Base-by-base conservation (phyloP, 2,329 filamentous ascomycete genomes). In the Cyphellophora europaea region DNA sequence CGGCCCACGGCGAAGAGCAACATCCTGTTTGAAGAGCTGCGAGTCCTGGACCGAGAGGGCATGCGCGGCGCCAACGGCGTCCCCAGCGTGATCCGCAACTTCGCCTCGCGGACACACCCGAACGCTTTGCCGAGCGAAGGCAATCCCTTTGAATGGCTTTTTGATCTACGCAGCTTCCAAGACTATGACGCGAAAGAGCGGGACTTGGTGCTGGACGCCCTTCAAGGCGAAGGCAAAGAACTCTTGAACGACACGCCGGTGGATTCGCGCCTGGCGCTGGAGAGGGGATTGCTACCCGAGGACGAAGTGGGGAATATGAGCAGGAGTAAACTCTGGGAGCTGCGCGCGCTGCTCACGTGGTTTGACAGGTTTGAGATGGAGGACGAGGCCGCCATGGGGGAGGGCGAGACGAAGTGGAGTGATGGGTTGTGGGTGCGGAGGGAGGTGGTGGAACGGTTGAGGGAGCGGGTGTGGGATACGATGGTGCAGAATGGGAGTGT, bases 121-220 rank as follows among this genome's bases (percentile, higher is more conserved):
- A 45, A 18, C 44, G 45, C 14, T 44, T 44, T 32, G 54, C 51
- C 40, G 49, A 49, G 27, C 12, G 42, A 11, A 42, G 50, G 3
- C 49, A 58, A 64, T 25, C 57, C 82, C 1, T 73, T 89, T 50
- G 76, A 81, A 42, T 89, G 84, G 81, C 53, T 94, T 2, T 85
- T 93, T 53, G 59, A 66, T 2, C 67, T 86, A 0, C 65, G 71
- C 0, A 44, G 69, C 38, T 52, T 82, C 63, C 39, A 55, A 49
- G 52, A 59, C 46, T 43, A 73, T 66, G 54, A 82, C 63, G 54
- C 80, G 33, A 75, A 79, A 1, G 86, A 93, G 49, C 71, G 74
- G 36, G 69, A 69, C 1, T 62, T 77, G 15, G 67, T 84, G 3
- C 62, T 86, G 63, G 56, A 66, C 48, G 17, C 51, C 49, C 8